Base-by-base conservation (phyloP, 768 basidiomycete species). In the Kwoniella newhampshirensis region DNA sequence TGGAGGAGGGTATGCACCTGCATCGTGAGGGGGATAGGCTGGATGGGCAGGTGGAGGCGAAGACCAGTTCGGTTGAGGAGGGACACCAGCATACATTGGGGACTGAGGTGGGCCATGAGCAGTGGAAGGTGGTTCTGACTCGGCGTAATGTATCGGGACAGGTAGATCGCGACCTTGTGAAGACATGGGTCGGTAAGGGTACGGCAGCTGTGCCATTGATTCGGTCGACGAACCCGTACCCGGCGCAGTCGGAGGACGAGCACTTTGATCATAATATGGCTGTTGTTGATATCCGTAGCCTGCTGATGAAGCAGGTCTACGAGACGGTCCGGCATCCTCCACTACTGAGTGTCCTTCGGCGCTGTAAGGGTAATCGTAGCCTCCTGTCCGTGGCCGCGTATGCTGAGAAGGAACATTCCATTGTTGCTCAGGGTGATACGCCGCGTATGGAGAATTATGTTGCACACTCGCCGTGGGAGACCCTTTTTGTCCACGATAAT, bases 121-220 rank as follows among this genome's bases (percentile, higher is more conserved):
- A 15, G 70, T 63, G 1, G 59, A 54, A 27, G 70, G 70, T 17
- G 70, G 70, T 58, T 72, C 70, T 11, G 70, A 72, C 12, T 70
- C 71, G 37, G 68, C 62, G 45, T 73, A 73, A 30, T 73, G 71
- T 5, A 42, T 48, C 1, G 66, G 68, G 6, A 71, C 57, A 20
- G 70, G 70, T 30, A 68, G 44, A 15, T 71, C 70, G 5, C 70
- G 62, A n/a, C 70, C 70, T 35, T 65, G 62, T 1, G 64, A 57
- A n/a, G 71, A 73, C 61, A 73, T 67, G 4, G 71, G 66, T 48
- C 71, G 57, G 42, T 70, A 73, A 21, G 68, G 68, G 51, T 68
- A 73, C 6, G 63, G 66, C 20, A 69, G 27, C 35, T 64, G 67
- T 25, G 61, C 35, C 25, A 66, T 41, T 7, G 63, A 58, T 37